Conservation (phyloP, 208 protist genomes). For the Ichthyophonus hoferi region DNA sequence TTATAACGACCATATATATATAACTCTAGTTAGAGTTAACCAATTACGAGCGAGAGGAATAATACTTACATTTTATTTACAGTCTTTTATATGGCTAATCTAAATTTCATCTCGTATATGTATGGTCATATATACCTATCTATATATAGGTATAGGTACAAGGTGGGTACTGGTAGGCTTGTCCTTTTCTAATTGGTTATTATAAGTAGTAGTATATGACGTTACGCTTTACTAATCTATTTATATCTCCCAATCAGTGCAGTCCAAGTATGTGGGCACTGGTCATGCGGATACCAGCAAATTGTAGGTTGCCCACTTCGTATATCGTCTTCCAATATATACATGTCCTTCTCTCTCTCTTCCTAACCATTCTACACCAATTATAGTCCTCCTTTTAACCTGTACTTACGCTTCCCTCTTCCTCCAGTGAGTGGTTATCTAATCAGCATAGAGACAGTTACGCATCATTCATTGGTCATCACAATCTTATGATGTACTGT, state of each 20-base stretch:
- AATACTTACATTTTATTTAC: background rate
- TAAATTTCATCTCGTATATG: background rate
- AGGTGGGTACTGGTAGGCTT: background rate
- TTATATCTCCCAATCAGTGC: conserved; percentile 20
- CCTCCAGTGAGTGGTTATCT: conserved; percentile 38
- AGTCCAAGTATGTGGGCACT: conserved; percentile 42
- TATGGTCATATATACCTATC: background rate
- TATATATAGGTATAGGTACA: background rate
- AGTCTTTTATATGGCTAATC: background rate
- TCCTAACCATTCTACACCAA: background rate
- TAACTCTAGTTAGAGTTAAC: no score
- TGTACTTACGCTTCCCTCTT: background rate
- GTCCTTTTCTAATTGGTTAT: background rate
- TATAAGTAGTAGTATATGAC: background rate
- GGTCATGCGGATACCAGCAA: conserved; percentile 40
- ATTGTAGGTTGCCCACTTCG: conserved; percentile 15
- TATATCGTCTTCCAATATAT: background rate
- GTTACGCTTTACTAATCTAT: background rate
- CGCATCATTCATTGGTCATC: conserved; percentile 44
- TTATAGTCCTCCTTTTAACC: background rate
- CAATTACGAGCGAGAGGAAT: no score
- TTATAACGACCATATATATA: no score
- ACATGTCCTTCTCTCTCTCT: background rate
- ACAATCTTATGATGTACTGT: conserved; percentile 21
- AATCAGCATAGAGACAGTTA: conserved; percentile 44